A percentile compares a stretch with the other conserved stretches of the same genome.
phyloP scores from a whole-genome alignment of 768 basidiomycete genomes.

The Tricholoma sp. region DNA sequence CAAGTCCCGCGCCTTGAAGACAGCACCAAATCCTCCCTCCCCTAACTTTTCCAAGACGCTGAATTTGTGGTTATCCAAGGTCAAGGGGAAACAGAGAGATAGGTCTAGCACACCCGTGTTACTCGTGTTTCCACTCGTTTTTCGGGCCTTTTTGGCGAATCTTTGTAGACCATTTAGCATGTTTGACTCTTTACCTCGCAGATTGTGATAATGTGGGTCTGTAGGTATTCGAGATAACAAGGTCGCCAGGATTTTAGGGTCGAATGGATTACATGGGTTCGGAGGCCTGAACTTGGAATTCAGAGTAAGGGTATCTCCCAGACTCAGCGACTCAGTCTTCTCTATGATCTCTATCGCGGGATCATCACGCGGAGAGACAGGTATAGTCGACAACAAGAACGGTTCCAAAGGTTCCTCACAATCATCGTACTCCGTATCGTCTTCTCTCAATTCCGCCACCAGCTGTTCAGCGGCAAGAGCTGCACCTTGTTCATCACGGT shows the following conservation, averaged over 20 bases:
- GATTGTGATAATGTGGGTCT: constrained; percentile 59
- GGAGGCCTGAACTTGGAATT: constrained; percentile 64
- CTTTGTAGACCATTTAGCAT: constrained; percentile 70
- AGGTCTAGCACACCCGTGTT: constrained; percentile 29
- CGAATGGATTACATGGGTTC: constrained; percentile 88
- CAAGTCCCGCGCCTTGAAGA: constrained; percentile 77
- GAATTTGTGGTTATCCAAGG: constrained; percentile 60
- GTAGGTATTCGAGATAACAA: constrained; percentile 60
- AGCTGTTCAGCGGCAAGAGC: constrained; percentile 47
- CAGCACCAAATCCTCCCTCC: constrained; percentile 94
- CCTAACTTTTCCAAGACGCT: constrained; percentile 84
- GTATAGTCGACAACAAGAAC: constrained; percentile 21
- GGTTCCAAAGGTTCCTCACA: constrained; percentile 27
- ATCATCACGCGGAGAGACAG: constrained; percentile 19
- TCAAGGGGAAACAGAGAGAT: constrained; percentile 45
- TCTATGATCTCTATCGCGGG: constrained; percentile 35
- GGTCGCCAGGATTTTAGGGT: constrained; percentile 54
- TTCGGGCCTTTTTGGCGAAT: constrained; percentile 49
- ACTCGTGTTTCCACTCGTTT: constrained; percentile 34
- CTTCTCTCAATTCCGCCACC: constrained; percentile 43
- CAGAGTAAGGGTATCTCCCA: constrained; percentile 57
- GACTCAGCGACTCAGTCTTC: constrained; percentile 57
- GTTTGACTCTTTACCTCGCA: constrained; percentile 46
- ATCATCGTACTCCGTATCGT: constrained; percentile 25
- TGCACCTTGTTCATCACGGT: constrained; percentile 41